phyloP scores from a whole-genome alignment of 352 stramenopile species.

The Phytophthora pisi region DNA sequence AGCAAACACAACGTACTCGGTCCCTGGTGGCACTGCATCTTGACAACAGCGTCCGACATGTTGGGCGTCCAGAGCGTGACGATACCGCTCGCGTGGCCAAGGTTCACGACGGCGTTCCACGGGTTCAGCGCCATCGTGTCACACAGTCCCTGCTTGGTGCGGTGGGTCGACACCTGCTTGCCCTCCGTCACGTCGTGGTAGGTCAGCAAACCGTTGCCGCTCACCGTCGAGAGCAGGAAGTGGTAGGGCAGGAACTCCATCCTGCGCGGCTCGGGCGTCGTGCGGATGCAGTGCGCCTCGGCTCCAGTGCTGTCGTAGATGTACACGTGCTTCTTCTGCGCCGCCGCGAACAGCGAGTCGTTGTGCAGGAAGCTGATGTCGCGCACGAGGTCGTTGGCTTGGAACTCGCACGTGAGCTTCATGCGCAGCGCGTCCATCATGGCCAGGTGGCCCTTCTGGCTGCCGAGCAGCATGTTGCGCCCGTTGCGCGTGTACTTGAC shows the following conservation, averaged over 20 bases:
- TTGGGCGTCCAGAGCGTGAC: conserved; percentile 99
- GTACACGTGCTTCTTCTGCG: conserved; percentile 98
- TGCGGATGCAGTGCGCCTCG: conserved; percentile 96
- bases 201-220: conserved; percentile 88
- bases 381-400: conserved; percentile 94
- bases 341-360: conserved; percentile 96
- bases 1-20: conserved; percentile 72
- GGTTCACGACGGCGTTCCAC: conserved; percentile 96
- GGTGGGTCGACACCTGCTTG: conserved; percentile 90
- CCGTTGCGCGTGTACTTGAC: conserved; percentile 97
- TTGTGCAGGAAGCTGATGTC: conserved; percentile 98
- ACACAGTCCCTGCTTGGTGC: conserved; percentile 93
- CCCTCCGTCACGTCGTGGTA: conserved; percentile 98
- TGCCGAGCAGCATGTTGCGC: conserved; percentile 93
- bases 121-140: conserved; percentile 95
- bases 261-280: conserved; percentile 90
- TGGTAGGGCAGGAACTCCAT: conserved; percentile 99
- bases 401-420: conserved; percentile 93
- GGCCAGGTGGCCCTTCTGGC: conserved; percentile 94
- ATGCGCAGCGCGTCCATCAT: conserved; percentile 94
- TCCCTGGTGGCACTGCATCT: conserved; percentile 97
- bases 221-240: conserved; percentile 97
- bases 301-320: conserved; percentile 98
- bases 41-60: conserved; percentile 93
- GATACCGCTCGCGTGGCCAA: conserved; percentile 97